Evolutionary conservation across 371 early-diverging fungal genomes (phyloP).

Genomic region (Mortierella sp.): DNA sequence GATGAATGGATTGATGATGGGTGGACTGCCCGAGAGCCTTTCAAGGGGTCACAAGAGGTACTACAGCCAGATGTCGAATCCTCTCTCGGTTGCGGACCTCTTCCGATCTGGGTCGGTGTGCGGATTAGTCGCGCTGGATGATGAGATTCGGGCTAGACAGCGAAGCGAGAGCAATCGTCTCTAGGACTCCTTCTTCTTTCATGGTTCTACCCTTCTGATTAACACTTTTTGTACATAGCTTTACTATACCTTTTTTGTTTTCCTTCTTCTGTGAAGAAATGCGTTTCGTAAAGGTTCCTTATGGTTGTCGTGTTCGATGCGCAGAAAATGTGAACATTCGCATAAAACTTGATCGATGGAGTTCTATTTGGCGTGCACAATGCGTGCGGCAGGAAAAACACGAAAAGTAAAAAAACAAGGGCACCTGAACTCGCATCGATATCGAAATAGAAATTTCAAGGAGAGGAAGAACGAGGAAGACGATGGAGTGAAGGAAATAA

Average conservation of each 20-base stretch:
- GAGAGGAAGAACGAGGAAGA: background rate
- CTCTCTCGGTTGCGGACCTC: slow-evolving; percentile 44
- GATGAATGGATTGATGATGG: background rate
- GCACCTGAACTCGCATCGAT: no score
- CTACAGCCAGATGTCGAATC: slow-evolving; percentile 54
- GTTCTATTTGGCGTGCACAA: no score
- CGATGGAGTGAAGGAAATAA: background rate
- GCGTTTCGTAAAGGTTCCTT: no score
- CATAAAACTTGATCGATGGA: no score
- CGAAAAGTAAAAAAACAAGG: background rate
- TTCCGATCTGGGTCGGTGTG: slow-evolving; percentile 50
- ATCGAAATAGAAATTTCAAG: background rate
- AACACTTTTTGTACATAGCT: no score
- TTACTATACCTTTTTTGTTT: no score
- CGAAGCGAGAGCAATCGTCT: slow-evolving; percentile 52
- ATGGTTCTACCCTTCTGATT: no score
- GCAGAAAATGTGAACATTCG: no score
- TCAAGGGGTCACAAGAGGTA: slow-evolving; percentile 48
- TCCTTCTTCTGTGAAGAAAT: no score
- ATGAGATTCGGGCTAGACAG: slow-evolving; percentile 52
- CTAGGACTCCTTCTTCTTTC: background rate
- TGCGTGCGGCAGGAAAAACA: no score
- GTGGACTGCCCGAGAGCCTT: background rate
- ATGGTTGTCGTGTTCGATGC: no score
- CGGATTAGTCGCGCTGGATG: slow-evolving; percentile 53